Evolutionary conservation across 345 rosid genomes (phyloP).

Genomic region (Firmiana major): DNA sequence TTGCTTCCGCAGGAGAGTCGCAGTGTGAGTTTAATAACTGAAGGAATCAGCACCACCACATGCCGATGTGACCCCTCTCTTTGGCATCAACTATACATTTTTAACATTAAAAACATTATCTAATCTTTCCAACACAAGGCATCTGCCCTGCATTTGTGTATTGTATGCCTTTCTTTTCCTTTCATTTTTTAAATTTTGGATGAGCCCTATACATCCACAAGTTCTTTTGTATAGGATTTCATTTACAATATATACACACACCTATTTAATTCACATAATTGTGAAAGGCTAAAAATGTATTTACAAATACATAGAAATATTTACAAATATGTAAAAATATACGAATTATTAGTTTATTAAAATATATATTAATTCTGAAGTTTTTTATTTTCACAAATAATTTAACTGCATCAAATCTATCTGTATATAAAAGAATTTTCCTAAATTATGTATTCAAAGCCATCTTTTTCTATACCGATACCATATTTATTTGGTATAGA

Average conservation of each 20-base stretch:
- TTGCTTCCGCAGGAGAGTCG: constrained; percentile 20
- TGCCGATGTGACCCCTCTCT: constrained; percentile 42
- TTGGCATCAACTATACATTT: constrained; percentile 2
- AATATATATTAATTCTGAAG: too few relatives aligned
- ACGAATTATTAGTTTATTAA: too few relatives aligned
- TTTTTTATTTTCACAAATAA: too few relatives aligned
- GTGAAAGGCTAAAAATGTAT: too few relatives aligned
- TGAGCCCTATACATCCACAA: background rate
- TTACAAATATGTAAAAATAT: too few relatives aligned
- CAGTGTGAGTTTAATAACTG: constrained; percentile 16
- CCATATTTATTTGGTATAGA: too few relatives aligned
- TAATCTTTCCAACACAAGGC: background rate
- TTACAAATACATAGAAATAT: too few relatives aligned
- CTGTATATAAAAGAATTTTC: too few relatives aligned
- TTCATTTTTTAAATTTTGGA: background rate
- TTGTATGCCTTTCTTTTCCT: background rate
- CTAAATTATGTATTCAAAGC: background rate
- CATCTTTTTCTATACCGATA: too few relatives aligned
- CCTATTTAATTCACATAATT: background rate
- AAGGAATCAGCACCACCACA: constrained; percentile 45
- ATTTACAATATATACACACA: background rate
- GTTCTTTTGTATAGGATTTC: background rate
- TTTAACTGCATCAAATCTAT: too few relatives aligned
- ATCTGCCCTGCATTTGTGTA: background rate
- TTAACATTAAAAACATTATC: background rate